These are phyloP conservation scores for Taiozyma sp. DNA, from an alignment of 1,139 yeast genomes.

Conservation along the genomic window DNA sequence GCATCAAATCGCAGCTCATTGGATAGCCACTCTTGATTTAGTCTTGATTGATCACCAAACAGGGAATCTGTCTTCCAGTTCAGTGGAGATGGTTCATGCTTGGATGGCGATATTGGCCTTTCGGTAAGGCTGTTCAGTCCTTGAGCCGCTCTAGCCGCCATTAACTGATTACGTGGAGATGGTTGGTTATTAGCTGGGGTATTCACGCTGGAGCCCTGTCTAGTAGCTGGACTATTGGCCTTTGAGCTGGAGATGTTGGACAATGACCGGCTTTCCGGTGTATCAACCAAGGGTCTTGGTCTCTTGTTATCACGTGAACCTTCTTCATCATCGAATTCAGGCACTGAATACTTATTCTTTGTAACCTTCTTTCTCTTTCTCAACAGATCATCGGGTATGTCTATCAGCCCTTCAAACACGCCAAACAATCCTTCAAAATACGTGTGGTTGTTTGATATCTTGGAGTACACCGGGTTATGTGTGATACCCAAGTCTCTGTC, in stretches of 20 bases:
- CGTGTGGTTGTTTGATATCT: slow-evolving; percentile 44
- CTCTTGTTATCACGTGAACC: neutral
- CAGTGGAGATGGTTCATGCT: neutral
- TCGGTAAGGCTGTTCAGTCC: neutral
- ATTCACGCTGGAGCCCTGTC: neutral
- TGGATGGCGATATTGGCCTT: neutral
- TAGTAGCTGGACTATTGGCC: neutral
- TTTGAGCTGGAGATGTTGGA: neutral
- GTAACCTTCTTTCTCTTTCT: slow-evolving; percentile 24
- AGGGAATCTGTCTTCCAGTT: slow-evolving; percentile 12
- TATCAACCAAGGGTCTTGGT: neutral
- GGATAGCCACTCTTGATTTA: slow-evolving; percentile 55
- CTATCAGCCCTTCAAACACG: slow-evolving; percentile 45
- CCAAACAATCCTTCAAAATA: slow-evolving; percentile 79
- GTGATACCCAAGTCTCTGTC: slow-evolving; percentile 64
- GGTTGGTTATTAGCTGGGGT: neutral
- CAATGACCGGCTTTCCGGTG: neutral
- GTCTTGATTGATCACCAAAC: slow-evolving; percentile 22
- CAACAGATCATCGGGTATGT: slow-evolving; percentile 18
- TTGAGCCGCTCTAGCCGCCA: neutral
- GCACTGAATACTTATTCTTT: slow-evolving; percentile 19
- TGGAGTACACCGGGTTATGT: slow-evolving; percentile 45
- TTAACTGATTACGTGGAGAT: neutral
- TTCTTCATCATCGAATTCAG: slow-evolving; percentile 24
- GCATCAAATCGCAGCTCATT: slow-evolving; percentile 71